These are phyloP conservation scores for Cucurbita maxima DNA, from an alignment of 306 rosid species.

Conservation along the genomic window DNA sequence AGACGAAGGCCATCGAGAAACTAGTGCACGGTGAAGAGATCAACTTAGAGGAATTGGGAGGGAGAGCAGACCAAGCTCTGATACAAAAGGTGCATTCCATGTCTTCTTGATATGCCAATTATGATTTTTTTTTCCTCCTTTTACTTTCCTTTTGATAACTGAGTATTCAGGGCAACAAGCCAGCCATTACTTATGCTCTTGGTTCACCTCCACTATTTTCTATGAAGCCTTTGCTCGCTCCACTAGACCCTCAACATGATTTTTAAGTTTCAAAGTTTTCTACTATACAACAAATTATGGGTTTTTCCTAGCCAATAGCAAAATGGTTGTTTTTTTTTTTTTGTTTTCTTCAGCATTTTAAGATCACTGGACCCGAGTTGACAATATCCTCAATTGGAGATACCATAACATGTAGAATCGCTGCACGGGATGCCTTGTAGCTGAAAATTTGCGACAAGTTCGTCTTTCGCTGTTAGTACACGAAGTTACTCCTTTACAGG, in stretches of 20 bases:
- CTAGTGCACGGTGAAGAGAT: conserved; percentile 56
- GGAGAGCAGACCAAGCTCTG: conserved; percentile 56
- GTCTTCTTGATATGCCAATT: neutral
- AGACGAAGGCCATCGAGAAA: conserved; percentile 57
- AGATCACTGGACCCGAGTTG: conserved; percentile 48
- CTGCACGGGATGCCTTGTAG: conserved; percentile 74
- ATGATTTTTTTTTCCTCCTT: neutral
- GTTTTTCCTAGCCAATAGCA: neutral
- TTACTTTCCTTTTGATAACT: neutral
- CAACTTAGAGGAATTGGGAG: conserved; percentile 52
- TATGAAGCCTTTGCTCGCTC: neutral
- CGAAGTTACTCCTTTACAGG: neutral
- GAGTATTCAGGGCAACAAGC: neutral
- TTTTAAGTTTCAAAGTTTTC: neutral
- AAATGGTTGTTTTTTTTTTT: neutral
- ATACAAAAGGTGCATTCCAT: conserved; percentile 49
- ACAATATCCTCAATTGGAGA: conserved; percentile 66
- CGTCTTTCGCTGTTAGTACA: neutral
- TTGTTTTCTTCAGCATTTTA: conserved; percentile 55
- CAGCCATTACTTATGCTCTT: neutral
- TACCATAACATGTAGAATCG: conserved; percentile 66
- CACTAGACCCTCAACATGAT: neutral
- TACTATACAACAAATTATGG: neutral
- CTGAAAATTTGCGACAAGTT: neutral
- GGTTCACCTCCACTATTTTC: neutral